Evolutionary conservation across 176 grass and related monocot species (phyloP), one percentile per base, ranked within the genome.

Genomic region (Oryza rufipogon): DNA sequence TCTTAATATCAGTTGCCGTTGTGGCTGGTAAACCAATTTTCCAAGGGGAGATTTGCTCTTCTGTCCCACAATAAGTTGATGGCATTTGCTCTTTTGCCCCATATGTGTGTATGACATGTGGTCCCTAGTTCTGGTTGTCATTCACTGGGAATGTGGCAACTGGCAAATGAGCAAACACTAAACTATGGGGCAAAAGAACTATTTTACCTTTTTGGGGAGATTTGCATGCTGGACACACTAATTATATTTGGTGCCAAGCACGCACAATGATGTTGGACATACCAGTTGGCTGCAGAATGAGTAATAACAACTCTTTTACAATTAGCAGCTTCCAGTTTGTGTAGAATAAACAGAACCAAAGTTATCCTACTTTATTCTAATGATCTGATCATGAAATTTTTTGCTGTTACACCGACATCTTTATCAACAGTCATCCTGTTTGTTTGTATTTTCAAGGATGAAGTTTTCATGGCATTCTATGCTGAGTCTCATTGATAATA

Each of bases 261-360:
- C 28, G 66, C 39, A 44, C 8, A 47, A 8, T 65, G 44, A 34
- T 70, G 0, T 22, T 22, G 11, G 49, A 58, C 20, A 2, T 46
- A 16, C 39, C 38, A 69, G 15, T 58, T 78, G 45, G 19, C 68
- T 51, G 25, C 56, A 66, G 7, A 4, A 72, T 14, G 26, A 68
- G 44, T 65, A 82, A 44, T 42, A 41, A 14, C 44, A 73, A 41
- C 47, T 80, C 25, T 36, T 20, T 41, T 60, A 36, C 51, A 70
- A 49, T 64, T 68, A 20, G 10, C 4, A 45, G 22, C 48, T 9
- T 75, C 10, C 9, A 45, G 23, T 26, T 13, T 75, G 19, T 60
- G 9, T 74, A 14, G 36, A 10, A 83, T 65, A 77, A 70, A 72
- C 7, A 78, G 15, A 80, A 69, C 20, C 5, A 84, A 60, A 56